Conservation (phyloP, 805 yeast species). For the Ogataea trehalophila region DNA sequence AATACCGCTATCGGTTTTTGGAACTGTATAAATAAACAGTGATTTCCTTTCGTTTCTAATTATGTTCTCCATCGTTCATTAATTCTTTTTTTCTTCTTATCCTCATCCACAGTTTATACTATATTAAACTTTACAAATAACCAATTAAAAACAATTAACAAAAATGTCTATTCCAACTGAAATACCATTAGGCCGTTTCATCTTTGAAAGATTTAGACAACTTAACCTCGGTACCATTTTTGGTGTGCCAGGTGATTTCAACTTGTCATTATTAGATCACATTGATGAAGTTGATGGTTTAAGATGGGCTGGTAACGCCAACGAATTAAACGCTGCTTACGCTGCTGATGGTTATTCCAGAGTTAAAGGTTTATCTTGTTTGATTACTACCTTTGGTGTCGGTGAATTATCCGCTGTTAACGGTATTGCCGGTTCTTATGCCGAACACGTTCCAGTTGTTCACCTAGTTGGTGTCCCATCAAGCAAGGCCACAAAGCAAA, state of each 20-base stretch:
- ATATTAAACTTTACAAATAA: no score
- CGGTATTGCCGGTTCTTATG: slow-evolving; percentile 78
- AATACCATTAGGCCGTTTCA: slow-evolving; percentile 63
- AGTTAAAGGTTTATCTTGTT: slow-evolving; percentile 63
- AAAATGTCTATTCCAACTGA: slow-evolving; percentile 1
- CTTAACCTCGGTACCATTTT: slow-evolving; percentile 60
- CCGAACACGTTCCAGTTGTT: slow-evolving; percentile 76
- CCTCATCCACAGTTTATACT: no score
- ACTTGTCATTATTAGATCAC: slow-evolving; percentile 59
- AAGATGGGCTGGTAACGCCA: slow-evolving; percentile 83
- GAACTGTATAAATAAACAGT: no score
- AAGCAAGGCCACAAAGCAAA: slow-evolving; percentile 62
- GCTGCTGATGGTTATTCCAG: slow-evolving; percentile 84
- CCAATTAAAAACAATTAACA: not conserved
- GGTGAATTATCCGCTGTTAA: slow-evolving; percentile 76
- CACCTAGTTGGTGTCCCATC: slow-evolving; percentile 83
- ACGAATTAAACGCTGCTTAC: slow-evolving; percentile 76
- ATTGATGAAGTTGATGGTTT: slow-evolving; percentile 64
- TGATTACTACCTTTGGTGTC: slow-evolving; percentile 78
- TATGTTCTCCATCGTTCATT: no score
- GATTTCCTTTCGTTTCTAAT: no score
- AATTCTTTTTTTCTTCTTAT: no score
- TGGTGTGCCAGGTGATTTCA: slow-evolving; percentile 74
- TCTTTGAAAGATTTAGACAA: slow-evolving; percentile 71
- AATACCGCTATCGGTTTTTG: no score